Evolutionary conservation across 352 stramenopile genomes (phyloP).

Genomic region (Ophiocytium majus): DNA sequence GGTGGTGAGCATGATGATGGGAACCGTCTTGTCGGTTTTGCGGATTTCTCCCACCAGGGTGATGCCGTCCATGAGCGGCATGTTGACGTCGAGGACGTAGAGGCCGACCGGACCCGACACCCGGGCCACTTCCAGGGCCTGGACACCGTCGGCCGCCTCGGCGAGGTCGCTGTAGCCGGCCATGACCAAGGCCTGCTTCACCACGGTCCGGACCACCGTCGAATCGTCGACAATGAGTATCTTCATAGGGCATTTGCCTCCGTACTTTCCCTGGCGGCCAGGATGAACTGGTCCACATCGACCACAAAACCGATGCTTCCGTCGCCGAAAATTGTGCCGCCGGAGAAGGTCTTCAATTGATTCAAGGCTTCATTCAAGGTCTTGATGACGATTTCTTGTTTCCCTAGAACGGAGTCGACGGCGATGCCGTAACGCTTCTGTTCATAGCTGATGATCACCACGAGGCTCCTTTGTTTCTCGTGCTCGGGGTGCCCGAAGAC

Average conservation of each 20-base stretch:
- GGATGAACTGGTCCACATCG: background rate
- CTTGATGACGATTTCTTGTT: background rate
- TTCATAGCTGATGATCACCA: background rate
- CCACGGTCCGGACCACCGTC: background rate
- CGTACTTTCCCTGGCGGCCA: too few relatives aligned
- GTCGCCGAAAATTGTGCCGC: constrained; percentile 1
- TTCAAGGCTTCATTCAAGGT: background rate
- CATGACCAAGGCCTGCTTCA: background rate
- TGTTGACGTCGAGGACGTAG: background rate
- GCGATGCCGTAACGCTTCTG: background rate
- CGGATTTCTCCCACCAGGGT: background rate
- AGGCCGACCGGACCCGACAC: background rate
- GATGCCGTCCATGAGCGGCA: background rate
- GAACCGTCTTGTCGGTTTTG: background rate
- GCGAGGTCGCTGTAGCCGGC: background rate
- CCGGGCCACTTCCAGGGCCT: background rate
- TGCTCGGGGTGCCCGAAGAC: background rate
- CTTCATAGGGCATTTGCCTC: too few relatives aligned
- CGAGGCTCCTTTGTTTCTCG: background rate
- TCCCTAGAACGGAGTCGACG: background rate
- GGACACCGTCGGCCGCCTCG: background rate
- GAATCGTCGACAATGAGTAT: constrained; percentile 2
- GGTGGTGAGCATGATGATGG: background rate
- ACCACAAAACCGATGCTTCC: background rate
- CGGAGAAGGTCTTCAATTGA: background rate